These are phyloP conservation scores for Backusella liffmaniae DNA, from an alignment of 192 early-diverging fungal genomes.

Conservation along the genomic window DNA sequence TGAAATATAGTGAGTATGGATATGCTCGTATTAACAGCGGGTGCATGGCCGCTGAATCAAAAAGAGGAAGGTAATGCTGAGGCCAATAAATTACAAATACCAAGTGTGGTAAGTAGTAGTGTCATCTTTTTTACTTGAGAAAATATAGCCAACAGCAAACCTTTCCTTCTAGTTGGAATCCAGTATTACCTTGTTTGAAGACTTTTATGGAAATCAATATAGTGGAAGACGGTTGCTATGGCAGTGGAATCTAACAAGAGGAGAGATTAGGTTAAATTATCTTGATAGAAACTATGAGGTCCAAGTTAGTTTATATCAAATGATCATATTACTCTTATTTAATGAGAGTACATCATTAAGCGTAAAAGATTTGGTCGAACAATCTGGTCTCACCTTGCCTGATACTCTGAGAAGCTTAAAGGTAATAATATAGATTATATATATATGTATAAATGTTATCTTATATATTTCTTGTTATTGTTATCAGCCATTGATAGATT, in stretches of 20 bases:
- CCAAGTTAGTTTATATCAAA: conserved; percentile 69
- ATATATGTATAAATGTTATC: neutral
- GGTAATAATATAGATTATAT: conserved; percentile 33
- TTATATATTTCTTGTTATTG: neutral
- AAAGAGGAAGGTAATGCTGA: conserved; percentile 2
- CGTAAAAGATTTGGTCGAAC: conserved; percentile 53
- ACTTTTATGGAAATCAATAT: conserved; percentile 69
- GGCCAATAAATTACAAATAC: conserved; percentile 43
- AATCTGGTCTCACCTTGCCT: conserved; percentile 48
- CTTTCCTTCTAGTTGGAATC: conserved; percentile 49
- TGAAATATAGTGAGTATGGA: conserved; percentile 59
- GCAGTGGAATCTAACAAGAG: conserved; percentile 48
- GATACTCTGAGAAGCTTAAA: conserved; percentile 65
- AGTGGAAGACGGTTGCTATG: conserved; percentile 78
- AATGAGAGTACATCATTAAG: conserved; percentile 50
- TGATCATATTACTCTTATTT: conserved; percentile 66
- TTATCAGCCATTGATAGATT: conserved; percentile 51
- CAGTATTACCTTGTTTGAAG: conserved; percentile 64
- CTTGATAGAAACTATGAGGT: conserved; percentile 80
- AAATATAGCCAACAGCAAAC: no score
- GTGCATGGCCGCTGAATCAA: conserved; percentile 77
- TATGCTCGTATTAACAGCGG: conserved; percentile 74
- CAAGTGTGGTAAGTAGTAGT: conserved; percentile 68
- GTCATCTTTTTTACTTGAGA: neutral
- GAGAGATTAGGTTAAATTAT: conserved; percentile 63